A percentile compares a stretch with the other conserved stretches of the same genome.
Conservation (phyloP, 306 rosid genomes). For the Vicia sativa region DNA sequence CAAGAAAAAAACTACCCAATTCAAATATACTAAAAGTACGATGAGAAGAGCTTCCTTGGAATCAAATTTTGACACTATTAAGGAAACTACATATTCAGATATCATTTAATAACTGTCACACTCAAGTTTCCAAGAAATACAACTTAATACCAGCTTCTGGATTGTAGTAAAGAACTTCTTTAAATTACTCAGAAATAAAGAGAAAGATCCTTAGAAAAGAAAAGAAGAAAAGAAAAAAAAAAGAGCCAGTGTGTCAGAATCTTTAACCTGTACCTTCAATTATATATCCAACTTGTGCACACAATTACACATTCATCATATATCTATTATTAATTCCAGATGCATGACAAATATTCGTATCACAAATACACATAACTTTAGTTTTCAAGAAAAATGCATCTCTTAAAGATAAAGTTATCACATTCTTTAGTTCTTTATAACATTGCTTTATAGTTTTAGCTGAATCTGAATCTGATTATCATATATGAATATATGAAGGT, state of each 20-base stretch:
- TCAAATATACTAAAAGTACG: constrained; percentile 20
- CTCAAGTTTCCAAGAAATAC: constrained; percentile 43
- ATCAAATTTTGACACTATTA: constrained; percentile 37
- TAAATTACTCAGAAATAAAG: constrained; percentile 43
- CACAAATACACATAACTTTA: neutral
- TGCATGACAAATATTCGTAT: constrained; percentile 15
- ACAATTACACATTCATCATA: constrained; percentile 3
- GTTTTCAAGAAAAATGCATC: constrained; percentile 28
- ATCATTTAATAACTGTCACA: constrained; percentile 44
- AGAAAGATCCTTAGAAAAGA: constrained; percentile 22
- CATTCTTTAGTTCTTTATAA: constrained; percentile 40
- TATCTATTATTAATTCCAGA: neutral
- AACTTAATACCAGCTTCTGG: constrained; percentile 36
- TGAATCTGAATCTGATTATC: constrained; percentile 35
- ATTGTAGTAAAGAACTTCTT: constrained; percentile 28
- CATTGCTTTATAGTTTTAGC: constrained; percentile 25
- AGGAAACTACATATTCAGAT: constrained; percentile 34
- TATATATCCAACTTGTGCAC: constrained; percentile 22
- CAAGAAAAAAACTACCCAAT: constrained; percentile 1
- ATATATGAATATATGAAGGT: neutral
- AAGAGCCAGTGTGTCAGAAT: constrained; percentile 24
- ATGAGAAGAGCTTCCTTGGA: constrained; percentile 45
- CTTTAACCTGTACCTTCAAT: constrained; percentile 32
- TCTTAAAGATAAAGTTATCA: constrained; percentile 44
- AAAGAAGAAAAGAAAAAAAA: constrained; percentile 1